A percentile compares a stretch with the other conserved stretches of the same genome.
Evolutionary conservation across 139 green algal genomes (phyloP).

Genomic region (Tetraselmis striata): DNA sequence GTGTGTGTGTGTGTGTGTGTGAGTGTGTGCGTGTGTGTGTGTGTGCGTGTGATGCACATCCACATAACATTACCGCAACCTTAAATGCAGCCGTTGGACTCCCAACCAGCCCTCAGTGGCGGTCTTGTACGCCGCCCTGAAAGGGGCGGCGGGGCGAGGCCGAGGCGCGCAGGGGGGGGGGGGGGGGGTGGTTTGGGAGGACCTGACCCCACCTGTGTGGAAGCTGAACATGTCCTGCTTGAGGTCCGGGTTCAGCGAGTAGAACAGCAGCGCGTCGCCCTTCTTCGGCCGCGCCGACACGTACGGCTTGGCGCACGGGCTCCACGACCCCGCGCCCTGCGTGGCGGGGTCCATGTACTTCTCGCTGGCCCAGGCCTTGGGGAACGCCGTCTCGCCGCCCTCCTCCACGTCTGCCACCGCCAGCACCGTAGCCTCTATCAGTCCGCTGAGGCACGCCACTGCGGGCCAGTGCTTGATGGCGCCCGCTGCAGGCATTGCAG

Average conservation of each 20-base stretch:
- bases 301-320: background rate
- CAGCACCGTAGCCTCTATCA: background rate
- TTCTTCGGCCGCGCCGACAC: background rate
- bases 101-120: too few species aligned
- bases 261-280: constrained; percentile 61
- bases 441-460: too few species aligned
- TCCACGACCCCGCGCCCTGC: background rate
- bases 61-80: too few species aligned
- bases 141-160: too few species aligned
- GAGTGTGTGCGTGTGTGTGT: background rate
- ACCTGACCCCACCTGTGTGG: background rate
- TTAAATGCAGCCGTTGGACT: too few species aligned
- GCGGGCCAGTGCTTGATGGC: too few species aligned
- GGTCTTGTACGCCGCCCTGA: too few species aligned
- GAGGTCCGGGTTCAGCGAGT: constrained; percentile 41
- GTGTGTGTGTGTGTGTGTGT: background rate
- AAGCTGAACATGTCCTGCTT: constrained; percentile 25
- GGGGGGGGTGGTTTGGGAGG: too few species aligned
- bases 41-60: background rate
- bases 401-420: constrained; percentile 16
- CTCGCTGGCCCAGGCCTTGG: constrained; percentile 36
- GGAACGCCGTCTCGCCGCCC: constrained; percentile 59
- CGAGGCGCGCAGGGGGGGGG: too few species aligned
- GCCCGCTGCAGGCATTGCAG: too few species aligned
- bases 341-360: background rate